These are phyloP conservation scores for Leishmania turanica DNA, from an alignment of 208 protist species.

Conservation along the genomic window DNA sequence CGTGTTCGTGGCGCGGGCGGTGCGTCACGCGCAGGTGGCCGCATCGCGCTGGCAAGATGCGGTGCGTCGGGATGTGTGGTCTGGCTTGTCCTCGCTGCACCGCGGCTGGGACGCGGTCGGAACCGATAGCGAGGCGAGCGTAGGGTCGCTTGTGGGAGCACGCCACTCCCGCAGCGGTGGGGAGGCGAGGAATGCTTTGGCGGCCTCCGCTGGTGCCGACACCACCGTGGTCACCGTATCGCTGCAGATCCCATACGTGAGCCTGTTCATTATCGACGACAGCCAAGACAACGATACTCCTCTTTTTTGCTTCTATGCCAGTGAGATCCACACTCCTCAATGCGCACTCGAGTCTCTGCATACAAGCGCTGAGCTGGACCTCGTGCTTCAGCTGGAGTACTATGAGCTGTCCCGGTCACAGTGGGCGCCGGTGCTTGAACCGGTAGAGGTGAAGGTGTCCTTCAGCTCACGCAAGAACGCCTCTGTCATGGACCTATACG, in stretches of 20 bases:
- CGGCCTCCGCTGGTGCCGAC: neutral
- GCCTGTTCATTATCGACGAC: conserved; percentile 26
- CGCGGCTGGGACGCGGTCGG: conserved; percentile 6
- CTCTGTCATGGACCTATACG: conserved; percentile 23
- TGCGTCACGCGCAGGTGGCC: conserved; percentile 38
- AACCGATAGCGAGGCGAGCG: neutral
- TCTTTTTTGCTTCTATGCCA: conserved; percentile 27
- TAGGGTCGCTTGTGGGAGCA: neutral
- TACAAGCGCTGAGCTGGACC: conserved; percentile 14
- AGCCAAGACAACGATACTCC: conserved; percentile 28
- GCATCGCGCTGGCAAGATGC: conserved; percentile 28
- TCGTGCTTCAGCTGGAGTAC: conserved; percentile 25
- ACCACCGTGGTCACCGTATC: neutral
- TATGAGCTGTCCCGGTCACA: conserved; percentile 25
- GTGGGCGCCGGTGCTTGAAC: conserved; percentile 31
- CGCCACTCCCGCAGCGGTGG: neutral
- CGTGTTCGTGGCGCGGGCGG: conserved; percentile 36
- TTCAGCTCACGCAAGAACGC: conserved; percentile 18
- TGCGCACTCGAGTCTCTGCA: conserved; percentile 6
- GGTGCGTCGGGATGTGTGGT: conserved; percentile 27
- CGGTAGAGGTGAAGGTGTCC: conserved; percentile 8
- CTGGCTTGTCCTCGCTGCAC: conserved; percentile 10
- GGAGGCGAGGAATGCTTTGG: neutral
- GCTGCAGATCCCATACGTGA: conserved; percentile 26
- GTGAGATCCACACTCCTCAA: conserved; percentile 14